Base-by-base conservation (phyloP, 2,329 filamentous ascomycete species). In the Diaporthe aspalathi region DNA sequence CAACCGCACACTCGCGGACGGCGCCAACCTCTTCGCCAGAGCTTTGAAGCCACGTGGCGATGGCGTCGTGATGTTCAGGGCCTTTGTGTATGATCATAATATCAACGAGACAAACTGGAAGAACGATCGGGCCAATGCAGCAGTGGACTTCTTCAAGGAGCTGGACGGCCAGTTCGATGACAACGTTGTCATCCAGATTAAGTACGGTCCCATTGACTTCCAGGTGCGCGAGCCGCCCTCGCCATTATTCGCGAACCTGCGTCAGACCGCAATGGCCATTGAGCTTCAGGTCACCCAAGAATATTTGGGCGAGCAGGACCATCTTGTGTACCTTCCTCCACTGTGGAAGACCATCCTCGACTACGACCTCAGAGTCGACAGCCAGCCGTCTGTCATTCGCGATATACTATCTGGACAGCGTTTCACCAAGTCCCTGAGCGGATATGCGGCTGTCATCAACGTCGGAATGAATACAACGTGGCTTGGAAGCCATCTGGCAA, bases 161-260 rank as follows among this genome's bases (percentile, higher is more conserved):
- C 84, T 93, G 0, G 91, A 93, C 75, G 87, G 85, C 6, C 78
- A 90, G 72, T 93, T 93, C 70, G 89, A 91, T 27, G 88, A 91
- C 56, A 93, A 93, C 57, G 91, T 93, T 0, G 84, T 93, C 0
- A 84, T 93, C 2, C 91, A 94, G 77, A 90, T 93, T 79, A 94
- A 93, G 79, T 92, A 91, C 73, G 91, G 92, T 0, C 91, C 91
- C 0, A 93, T 93, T 72, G 91, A 93, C 76, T 93, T 93, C 79
- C 91, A 93, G 76, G 89, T 93, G 14, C 87, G 91, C 45, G 91
- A 93, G 77, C 89, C 91, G 1, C 80, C 85, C 1, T 92, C 88
- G 5, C 91, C 92, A 0, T 80, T 94, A 1, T 92, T 93, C 73
- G 85, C 85, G 1, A 81, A 86, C 65, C 76, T 88, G 17, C 76